Base-by-base conservation (phyloP, 495 filamentous ascomycete species). In the Xylaria intraflava region DNA sequence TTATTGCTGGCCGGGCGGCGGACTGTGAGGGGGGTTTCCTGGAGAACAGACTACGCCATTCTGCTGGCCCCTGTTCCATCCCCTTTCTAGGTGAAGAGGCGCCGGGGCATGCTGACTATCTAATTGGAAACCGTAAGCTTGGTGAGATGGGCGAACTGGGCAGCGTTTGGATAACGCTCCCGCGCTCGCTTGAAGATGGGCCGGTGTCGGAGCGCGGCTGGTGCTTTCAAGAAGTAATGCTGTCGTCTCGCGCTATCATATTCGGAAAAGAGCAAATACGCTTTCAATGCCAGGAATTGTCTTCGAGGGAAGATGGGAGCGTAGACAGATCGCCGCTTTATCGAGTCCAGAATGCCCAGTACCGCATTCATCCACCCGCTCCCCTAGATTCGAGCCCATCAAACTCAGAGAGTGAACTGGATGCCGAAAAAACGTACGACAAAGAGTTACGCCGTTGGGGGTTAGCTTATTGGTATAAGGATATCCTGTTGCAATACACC, bases 381-480 rank as follows among this genome's bases (percentile, higher is more conserved):
- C 35, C 4, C 9, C 27, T 9, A 9, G 9, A 29, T 9, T 9
- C 27, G 4, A 4, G 9, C 27, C 27, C 27, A 29, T 29, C 9
- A 29, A 9, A 9, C 4, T 9, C 9, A 4, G 35, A 4, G 2
- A 19, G 35, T 8, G 1, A 38, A 35, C 6, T 8, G 5, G 31
- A 35, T 12, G 14, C 6, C 10, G 31, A 16, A 17, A n/a, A 38
- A 9, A 4, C 12, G 22, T 1, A 23, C 1, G 35, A 46, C 6
- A 60, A 65, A 65, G 59, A 61, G 8, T 8, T 19, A 16, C 6
- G n/a, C 5, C 48, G 48, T 11, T 36, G 36, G 9, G 23, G 14
- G 48, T 26, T 50, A 0, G 8, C 20, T 26, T 41, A 29, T 24
- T 50, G 48, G 48, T 20, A 40, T 9, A 17, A 22, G 2, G 24